Percentiles rank a stretch among this genome's conserved stretches.
Conservation (phyloP, 805 yeast species). For the Kodamaea hsintzibuensis region DNA sequence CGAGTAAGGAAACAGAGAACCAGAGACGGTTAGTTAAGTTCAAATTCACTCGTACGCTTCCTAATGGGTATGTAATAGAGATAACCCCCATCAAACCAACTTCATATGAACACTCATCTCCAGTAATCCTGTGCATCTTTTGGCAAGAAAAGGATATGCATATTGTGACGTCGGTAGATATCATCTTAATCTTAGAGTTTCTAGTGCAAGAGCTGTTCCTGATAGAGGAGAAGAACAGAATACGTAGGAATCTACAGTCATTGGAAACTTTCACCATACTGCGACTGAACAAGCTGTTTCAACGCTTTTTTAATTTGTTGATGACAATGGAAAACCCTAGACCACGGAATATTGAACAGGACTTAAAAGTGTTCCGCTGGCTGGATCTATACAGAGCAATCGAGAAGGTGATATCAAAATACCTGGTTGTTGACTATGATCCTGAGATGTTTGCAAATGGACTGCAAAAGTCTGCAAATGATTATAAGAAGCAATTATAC, state of each 20-base stretch:
- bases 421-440: conserved; percentile 20
- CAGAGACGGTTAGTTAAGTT: conserved; percentile 53
- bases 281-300: conserved; percentile 35
- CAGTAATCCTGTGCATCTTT: conserved; percentile 59
- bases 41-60: conserved; percentile 36
- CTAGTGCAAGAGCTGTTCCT: conserved; percentile 55
- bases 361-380: conserved; percentile 69
- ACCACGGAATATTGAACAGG: conserved; percentile 71
- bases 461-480: neutral
- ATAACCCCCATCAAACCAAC: conserved; percentile 37
- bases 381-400: conserved; percentile 51
- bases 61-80: conserved; percentile 32
- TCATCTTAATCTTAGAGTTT: conserved; percentile 56
- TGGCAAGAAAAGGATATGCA: conserved; percentile 50
- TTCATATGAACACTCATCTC: conserved; percentile 39
- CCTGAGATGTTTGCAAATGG: neutral
- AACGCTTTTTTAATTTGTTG: conserved; percentile 38
- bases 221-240: conserved; percentile 70
- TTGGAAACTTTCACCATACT: conserved; percentile 62
- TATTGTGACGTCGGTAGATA: conserved; percentile 66
- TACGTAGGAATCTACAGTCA: conserved; percentile 65
- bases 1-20: conserved; percentile 39
- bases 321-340: conserved; percentile 65
- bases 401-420: conserved; percentile 58
- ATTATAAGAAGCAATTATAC: neutral